A percentile compares a stretch with the other conserved stretches of the same genome.
These are phyloP conservation scores for Trichomonas tenax DNA, from an alignment of 208 protist species.

Conservation along the genomic window DNA sequence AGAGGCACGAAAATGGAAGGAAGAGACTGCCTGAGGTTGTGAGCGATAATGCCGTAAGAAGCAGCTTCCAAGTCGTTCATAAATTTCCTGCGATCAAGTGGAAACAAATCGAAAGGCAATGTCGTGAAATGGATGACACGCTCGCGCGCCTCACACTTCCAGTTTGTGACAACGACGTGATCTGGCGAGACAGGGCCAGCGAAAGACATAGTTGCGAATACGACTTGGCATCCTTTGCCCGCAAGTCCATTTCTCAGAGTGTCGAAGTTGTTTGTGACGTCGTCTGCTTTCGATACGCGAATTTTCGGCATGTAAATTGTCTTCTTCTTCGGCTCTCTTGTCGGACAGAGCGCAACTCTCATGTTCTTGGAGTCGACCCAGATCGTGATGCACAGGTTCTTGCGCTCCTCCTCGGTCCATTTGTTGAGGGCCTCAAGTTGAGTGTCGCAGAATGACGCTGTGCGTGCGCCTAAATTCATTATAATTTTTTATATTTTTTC, in stretches of 20 bases:
- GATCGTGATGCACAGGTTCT: not conserved
- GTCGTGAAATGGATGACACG: not conserved
- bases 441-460: not conserved
- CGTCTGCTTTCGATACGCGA: not conserved
- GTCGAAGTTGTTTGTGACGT: not conserved
- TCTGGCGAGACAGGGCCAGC: not conserved
- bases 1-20: not conserved
- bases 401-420: not conserved
- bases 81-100: not conserved
- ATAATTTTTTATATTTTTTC: too few relatives aligned
- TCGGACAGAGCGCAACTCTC: not conserved
- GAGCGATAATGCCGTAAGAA: not conserved
- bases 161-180: constrained; percentile 11
- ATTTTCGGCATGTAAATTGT: not conserved
- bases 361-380: not conserved
- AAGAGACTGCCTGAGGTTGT: not conserved
- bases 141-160: not conserved
- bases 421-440: not conserved
- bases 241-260: not conserved
- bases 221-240: not conserved
- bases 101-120: not conserved
- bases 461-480: not conserved
- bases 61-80: constrained; percentile 16
- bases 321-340: not conserved
- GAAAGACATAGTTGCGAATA: constrained; percentile 7